Conservation (phyloP, 1,139 yeast species). For the Geotrichum histeridarum region DNA sequence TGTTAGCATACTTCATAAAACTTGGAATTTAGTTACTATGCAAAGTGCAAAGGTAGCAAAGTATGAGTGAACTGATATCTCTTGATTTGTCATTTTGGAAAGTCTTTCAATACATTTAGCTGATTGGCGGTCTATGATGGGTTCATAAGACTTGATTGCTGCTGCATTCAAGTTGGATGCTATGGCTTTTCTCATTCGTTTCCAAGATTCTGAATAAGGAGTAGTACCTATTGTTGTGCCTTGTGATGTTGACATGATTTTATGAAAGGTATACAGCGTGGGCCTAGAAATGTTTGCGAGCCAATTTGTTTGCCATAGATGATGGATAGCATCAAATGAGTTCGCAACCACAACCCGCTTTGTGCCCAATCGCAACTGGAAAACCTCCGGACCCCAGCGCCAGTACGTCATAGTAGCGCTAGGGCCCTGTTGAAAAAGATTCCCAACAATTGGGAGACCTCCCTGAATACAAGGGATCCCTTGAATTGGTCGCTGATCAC, state of each 20-base stretch:
- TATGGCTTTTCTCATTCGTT: constrained; percentile 50
- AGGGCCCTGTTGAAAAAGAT: constrained; percentile 44
- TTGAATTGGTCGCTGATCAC: constrained; percentile 30
- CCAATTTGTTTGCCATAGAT: constrained; percentile 52
- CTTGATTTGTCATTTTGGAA: constrained; percentile 26
- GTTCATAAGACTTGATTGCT: constrained; percentile 34
- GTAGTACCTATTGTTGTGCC: constrained; percentile 69
- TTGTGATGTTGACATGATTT: constrained; percentile 55
- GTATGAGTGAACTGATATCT: constrained; percentile 42
- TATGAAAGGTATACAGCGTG: constrained; percentile 60
- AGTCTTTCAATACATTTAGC: constrained; percentile 24
- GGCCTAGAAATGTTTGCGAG: constrained; percentile 65
- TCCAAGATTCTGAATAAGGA: constrained; percentile 56
- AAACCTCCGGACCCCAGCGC: constrained; percentile 44
- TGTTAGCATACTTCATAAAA: constrained; percentile 1
- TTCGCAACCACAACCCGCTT: constrained; percentile 59
- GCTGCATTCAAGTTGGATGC: constrained; percentile 47
- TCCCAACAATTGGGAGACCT: constrained; percentile 51
- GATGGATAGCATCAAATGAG: constrained; percentile 49
- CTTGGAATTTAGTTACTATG: constrained; percentile 2
- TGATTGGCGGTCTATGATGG: constrained; percentile 46
- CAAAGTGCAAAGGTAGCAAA: constrained; percentile 51
- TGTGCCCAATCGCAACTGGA: constrained; percentile 59
- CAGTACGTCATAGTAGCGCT: constrained; percentile 52
- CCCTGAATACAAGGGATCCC: constrained; percentile 12